A percentile compares a stretch with the other conserved stretches of the same genome.
These are phyloP conservation scores for Cladosporium sp. DNA, from an alignment of 2,329 filamentous ascomycete genomes.

Conservation along the genomic window DNA sequence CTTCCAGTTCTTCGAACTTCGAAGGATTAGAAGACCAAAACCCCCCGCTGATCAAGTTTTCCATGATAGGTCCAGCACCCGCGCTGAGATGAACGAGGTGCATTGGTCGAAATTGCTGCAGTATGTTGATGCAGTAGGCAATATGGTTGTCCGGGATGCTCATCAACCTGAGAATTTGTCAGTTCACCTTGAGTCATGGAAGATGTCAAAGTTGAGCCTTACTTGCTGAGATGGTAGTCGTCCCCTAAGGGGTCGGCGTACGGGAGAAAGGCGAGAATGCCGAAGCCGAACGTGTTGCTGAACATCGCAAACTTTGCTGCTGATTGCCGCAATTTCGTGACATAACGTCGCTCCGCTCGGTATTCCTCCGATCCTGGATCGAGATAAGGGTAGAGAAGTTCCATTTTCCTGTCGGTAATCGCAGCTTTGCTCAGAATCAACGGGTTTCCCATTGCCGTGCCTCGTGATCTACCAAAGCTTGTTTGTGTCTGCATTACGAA, in stretches of 20 bases:
- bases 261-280: neutral
- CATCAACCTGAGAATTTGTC: neutral
- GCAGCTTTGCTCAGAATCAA: neutral
- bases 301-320: neutral
- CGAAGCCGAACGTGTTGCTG: neutral
- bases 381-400: neutral
- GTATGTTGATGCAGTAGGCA: neutral
- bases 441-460: neutral
- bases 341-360: neutral
- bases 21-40: slow-evolving; percentile 5
- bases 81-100: neutral
- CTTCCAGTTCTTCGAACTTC: neutral
- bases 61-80: neutral
- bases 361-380: neutral
- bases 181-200: neutral
- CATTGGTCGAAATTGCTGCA: neutral
- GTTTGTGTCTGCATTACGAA: neutral
- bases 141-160: neutral
- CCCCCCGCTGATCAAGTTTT: neutral
- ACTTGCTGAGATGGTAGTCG: neutral
- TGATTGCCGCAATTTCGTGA: slow-evolving; percentile 4
- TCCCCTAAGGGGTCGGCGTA: neutral
- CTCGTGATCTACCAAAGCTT: neutral
- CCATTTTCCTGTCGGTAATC: neutral
- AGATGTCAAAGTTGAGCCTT: neutral